These are phyloP conservation scores for Gamsiella multidivaricata DNA, from an alignment of 192 early-diverging fungal species.

Conservation along the genomic window DNA sequence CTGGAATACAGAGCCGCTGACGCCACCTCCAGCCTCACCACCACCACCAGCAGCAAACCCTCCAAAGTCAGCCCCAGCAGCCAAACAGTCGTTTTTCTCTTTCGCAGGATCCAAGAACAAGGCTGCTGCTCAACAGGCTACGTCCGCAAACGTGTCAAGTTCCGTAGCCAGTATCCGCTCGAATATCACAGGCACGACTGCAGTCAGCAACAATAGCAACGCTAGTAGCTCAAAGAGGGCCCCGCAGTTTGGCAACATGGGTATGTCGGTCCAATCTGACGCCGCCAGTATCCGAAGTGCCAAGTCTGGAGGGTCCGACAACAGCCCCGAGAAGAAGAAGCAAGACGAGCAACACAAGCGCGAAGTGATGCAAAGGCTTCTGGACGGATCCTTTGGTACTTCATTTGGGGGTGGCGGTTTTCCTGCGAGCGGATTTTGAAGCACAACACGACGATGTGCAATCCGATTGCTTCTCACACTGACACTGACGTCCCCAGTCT, in stretches of 20 bases:
- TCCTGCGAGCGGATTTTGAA: background rate
- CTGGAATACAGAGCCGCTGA: conserved; percentile 50
- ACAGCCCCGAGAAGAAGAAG: conserved; percentile 24
- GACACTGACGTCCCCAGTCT: too few species aligned
- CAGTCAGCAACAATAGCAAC: background rate
- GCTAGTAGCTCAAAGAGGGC: conserved; percentile 5
- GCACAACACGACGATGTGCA: background rate
- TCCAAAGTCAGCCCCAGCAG: conserved; percentile 11
- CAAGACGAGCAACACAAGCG: conserved; percentile 33
- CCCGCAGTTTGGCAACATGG: conserved; percentile 8
- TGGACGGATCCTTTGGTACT: conserved; percentile 27
- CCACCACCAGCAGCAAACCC: conserved; percentile 19
- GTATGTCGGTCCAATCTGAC: conserved; percentile 21
- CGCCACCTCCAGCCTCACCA: conserved; percentile 44
- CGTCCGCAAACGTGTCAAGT: background rate
- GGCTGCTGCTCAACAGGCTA: conserved; percentile 17
- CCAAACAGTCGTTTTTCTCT: conserved; percentile 47
- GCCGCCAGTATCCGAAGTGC: conserved; percentile 14
- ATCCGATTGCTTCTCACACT: too few species aligned
- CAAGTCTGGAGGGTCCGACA: conserved; percentile 13
- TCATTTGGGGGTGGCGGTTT: background rate
- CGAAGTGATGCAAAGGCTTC: conserved; percentile 35
- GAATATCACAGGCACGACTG: conserved; percentile 7
- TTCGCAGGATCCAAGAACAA: conserved; percentile 49
- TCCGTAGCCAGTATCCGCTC: conserved; percentile 25